phyloP scores from a whole-genome alignment of 129 eudicot species.

The Centrapalus pauciflorus region DNA sequence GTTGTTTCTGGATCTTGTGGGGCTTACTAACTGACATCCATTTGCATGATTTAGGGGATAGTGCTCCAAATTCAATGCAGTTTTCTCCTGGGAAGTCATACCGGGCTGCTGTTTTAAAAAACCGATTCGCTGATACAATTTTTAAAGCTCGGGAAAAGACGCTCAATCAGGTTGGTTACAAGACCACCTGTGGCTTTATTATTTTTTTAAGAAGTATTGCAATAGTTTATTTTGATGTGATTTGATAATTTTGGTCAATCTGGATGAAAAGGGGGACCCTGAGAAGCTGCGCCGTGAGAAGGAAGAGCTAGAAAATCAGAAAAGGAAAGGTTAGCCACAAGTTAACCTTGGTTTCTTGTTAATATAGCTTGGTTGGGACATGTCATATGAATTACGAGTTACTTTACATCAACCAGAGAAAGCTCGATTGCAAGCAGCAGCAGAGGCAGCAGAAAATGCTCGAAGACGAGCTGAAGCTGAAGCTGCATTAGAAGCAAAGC shows the following conservation, averaged over 20 bases:
- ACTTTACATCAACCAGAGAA: slow-evolving; percentile 38
- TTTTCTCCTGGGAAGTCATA: slow-evolving; percentile 83
- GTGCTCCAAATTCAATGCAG: slow-evolving; percentile 56
- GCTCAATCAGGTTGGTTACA: slow-evolving; percentile 47
- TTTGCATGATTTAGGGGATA: slow-evolving; percentile 51
- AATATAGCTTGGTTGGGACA: not conserved
- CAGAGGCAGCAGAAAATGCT: slow-evolving; percentile 92
- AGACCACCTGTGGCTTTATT: not conserved
- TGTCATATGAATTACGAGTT: not conserved
- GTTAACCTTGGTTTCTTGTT: not conserved
- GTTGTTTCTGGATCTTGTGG: not conserved
- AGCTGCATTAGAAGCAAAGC: slow-evolving; percentile 71
- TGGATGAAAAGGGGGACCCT: slow-evolving; percentile 69
- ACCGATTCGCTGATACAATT: slow-evolving; percentile 75
- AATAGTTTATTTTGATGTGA: not conserved
- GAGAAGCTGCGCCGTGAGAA: slow-evolving; percentile 75
- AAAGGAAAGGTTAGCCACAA: slow-evolving; percentile 49
- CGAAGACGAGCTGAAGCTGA: slow-evolving; percentile 64
- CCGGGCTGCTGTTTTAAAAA: slow-evolving; percentile 70
- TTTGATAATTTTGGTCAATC: not conserved
- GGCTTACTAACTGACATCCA: slow-evolving; percentile 10
- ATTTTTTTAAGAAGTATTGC: not conserved
- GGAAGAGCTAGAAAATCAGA: slow-evolving; percentile 72
- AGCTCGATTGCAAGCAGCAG: slow-evolving; percentile 91
- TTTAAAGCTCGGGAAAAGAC: slow-evolving; percentile 91